Evolutionary conservation across 305 asterid genomes (phyloP).

Genomic region (Ajuga reptans): DNA sequence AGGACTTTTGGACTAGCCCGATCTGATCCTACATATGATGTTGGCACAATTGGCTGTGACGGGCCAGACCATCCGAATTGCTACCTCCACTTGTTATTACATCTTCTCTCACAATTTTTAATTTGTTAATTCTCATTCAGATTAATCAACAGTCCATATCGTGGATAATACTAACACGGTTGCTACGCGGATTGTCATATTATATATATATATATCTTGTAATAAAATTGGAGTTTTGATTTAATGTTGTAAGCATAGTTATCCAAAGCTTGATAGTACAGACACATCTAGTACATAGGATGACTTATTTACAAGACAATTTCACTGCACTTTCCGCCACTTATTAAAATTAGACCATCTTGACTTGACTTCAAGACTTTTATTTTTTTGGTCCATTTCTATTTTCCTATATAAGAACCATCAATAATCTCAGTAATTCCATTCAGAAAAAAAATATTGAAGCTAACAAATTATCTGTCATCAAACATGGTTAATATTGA

Average conservation of each 20-base stretch:
- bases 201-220: no score
- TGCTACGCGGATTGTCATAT: background rate
- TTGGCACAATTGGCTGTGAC: no score
- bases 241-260: no score
- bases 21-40: no score
- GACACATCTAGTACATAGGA: background rate
- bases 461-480: background rate
- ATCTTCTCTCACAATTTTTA: no score
- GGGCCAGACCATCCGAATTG: no score
- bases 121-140: no score
- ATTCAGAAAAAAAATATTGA: background rate
- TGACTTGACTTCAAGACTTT: slow-evolving; percentile 5
- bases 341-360: background rate
- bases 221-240: no score
- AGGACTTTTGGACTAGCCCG: no score
- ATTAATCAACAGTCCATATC: background rate
- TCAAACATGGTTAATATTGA: slow-evolving; percentile 26
- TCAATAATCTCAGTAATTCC: background rate
- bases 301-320: background rate
- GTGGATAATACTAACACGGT: background rate
- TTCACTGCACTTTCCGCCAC: slow-evolving; percentile 17
- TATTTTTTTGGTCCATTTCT: background rate
- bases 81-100: no score
- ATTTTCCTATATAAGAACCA: slow-evolving; percentile 9
- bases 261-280: no score